Evolutionary conservation across 148 eudicot species (phyloP).

Genomic region (Rhododendron griersonianum): DNA sequence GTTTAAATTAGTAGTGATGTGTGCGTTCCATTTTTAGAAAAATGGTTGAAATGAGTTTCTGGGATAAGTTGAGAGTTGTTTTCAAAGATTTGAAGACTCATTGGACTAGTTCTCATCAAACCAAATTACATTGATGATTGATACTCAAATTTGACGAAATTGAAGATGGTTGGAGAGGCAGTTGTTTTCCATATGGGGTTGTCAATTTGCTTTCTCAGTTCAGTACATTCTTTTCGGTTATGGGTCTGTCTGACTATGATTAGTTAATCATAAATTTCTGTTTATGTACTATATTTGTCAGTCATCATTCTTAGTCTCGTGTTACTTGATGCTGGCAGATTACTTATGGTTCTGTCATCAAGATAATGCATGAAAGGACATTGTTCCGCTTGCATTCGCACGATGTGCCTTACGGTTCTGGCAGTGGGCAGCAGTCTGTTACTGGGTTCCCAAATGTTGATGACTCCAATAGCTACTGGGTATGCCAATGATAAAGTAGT

Average conservation of each 20-base stretch:
- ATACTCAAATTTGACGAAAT: not conserved
- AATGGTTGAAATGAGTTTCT: not conserved
- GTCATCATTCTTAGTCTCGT: not conserved
- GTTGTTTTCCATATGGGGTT: not conserved
- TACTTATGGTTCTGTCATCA: conserved; percentile 81
- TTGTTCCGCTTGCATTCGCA: conserved; percentile 82
- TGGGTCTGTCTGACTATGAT: not conserved
- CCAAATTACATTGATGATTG: not conserved
- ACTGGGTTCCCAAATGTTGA: conserved; percentile 89
- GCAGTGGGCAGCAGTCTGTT: conserved; percentile 98
- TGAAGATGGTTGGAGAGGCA: not conserved
- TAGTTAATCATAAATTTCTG: not conserved
- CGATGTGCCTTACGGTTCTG: conserved; percentile 96
- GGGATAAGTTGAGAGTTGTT: not conserved
- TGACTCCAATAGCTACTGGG: conserved; percentile 98
- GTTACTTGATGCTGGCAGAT: conserved; percentile 37
- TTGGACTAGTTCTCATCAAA: not conserved
- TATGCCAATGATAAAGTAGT: conserved; percentile 16
- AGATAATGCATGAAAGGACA: conserved; percentile 87
- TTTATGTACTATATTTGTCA: not conserved
- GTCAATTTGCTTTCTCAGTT: not conserved
- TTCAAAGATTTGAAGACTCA: not conserved
- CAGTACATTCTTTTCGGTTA: not conserved
- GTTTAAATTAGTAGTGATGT: not conserved
- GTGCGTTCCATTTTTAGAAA: not conserved